Evolutionary conservation across 495 filamentous ascomycete species (phyloP).

Genomic region (Neurospora tetraspora): DNA sequence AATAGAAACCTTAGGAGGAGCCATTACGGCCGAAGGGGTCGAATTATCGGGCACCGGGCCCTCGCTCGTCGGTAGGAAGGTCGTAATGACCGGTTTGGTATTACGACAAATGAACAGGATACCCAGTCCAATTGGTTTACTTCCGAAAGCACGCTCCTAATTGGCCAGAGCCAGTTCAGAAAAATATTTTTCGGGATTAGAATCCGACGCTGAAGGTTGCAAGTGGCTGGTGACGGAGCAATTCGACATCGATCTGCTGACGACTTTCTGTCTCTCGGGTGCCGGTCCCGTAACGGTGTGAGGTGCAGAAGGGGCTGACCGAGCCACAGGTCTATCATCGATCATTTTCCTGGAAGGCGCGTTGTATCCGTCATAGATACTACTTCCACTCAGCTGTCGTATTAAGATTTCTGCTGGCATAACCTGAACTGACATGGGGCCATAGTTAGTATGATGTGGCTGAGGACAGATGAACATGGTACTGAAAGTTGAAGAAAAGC

Average conservation of each 20-base stretch:
- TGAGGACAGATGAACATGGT: background rate
- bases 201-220: background rate
- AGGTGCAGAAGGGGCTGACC: background rate
- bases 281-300: background rate
- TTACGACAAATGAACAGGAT: too few relatives aligned
- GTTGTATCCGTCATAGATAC: background rate
- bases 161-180: too few relatives aligned
- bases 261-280: background rate
- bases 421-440: background rate
- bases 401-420: background rate
- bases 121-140: too few relatives aligned
- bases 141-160: too few relatives aligned
- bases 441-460: background rate
- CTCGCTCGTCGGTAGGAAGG: too few relatives aligned
- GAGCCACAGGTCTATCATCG: background rate
- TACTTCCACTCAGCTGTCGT: background rate
- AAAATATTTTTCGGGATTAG: too few relatives aligned
- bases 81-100: too few relatives aligned
- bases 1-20: too few relatives aligned
- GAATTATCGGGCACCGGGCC: too few relatives aligned
- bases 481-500: background rate
- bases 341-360: background rate
- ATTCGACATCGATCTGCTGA: background rate
- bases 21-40: too few relatives aligned
- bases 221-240: background rate